Conservation (phyloP, 1,284 basidiomycete species). For the Moesziomyces antarcticus region DNA sequence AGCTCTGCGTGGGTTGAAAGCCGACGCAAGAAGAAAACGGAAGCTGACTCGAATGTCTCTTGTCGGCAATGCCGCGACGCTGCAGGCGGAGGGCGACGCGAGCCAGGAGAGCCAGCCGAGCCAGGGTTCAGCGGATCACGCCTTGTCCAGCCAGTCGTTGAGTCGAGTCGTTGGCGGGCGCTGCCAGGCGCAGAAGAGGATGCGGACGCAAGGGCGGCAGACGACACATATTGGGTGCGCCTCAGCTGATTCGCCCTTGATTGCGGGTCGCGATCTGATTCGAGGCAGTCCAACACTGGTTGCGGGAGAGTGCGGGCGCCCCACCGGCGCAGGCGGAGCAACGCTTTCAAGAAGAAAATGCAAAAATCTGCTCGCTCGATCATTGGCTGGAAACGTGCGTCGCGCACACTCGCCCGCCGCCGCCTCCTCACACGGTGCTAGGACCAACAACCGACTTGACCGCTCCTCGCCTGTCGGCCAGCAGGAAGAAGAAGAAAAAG, state of each 20-base stretch:
- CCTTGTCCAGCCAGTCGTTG: slow-evolving; percentile 7
- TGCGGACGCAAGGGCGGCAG: slow-evolving; percentile 12
- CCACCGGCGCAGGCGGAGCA: slow-evolving; percentile 1
- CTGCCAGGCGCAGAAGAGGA: too few species aligned
- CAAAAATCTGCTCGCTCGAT: slow-evolving; percentile 32
- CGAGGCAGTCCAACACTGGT: slow-evolving; percentile 7
- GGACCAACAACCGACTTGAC: slow-evolving; percentile 1
- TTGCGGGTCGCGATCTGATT: slow-evolving; percentile 3
- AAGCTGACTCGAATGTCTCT: background rate
- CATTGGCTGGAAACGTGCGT: slow-evolving; percentile 27
- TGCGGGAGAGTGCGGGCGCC: slow-evolving; percentile 7
- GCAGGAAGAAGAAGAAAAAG: background rate
- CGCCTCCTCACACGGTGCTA: background rate
- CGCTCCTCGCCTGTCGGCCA: background rate
- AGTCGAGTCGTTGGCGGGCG: background rate
- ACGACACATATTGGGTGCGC: slow-evolving; percentile 18
- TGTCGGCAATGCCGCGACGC: too few species aligned
- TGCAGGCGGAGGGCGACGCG: background rate
- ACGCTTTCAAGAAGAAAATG: slow-evolving; percentile 4
- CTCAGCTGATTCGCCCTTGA: slow-evolving; percentile 12
- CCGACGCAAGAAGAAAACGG: background rate
- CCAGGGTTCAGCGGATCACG: slow-evolving; percentile 1
- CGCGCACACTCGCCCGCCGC: slow-evolving; percentile 4
- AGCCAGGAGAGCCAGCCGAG: background rate
- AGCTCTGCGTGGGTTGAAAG: background rate